Evolutionary conservation across 2,329 filamentous ascomycete genomes (phyloP).

Genomic region (Cercospora canescens): DNA sequence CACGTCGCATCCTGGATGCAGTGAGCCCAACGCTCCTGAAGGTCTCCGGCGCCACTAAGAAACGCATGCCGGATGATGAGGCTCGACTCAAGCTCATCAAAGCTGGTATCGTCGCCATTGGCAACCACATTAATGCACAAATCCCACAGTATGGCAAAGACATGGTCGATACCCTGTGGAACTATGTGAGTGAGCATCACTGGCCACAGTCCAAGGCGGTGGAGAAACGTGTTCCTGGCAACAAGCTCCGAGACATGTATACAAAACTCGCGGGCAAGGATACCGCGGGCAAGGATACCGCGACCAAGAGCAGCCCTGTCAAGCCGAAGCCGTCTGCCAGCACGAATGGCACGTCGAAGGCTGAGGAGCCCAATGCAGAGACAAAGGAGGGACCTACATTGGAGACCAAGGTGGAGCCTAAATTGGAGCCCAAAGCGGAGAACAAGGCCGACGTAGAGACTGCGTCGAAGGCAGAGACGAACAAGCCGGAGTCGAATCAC

Average conservation of each 20-base stretch:
- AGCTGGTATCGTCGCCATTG: conserved; percentile 61
- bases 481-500: not conserved
- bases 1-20: conserved; percentile 57
- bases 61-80: conserved; percentile 63
- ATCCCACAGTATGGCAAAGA: conserved; percentile 30
- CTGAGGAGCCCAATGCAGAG: not conserved
- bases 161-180: conserved; percentile 37
- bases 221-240: conserved; percentile 36
- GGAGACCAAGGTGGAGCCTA: not conserved
- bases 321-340: conserved; percentile 18
- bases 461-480: not conserved
- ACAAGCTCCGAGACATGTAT: conserved; percentile 40
- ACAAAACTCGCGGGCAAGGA: conserved; percentile 37
- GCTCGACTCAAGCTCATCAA: conserved; percentile 63
- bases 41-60: conserved; percentile 62
- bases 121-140: conserved; percentile 59
- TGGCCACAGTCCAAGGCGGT: conserved; percentile 39
- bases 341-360: conserved; percentile 16
- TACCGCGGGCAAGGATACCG: conserved; percentile 24
- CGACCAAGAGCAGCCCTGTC: conserved; percentile 22
- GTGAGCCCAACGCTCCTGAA: conserved; percentile 61
- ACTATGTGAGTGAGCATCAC: conserved; percentile 36
- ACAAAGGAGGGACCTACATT: not conserved
- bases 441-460: not conserved
- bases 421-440: not conserved